Percentiles rank a stretch among this genome's conserved stretches.
Conservation (phyloP, 2,329 filamentous ascomycete species). For the Diplodia scrobiculata region DNA sequence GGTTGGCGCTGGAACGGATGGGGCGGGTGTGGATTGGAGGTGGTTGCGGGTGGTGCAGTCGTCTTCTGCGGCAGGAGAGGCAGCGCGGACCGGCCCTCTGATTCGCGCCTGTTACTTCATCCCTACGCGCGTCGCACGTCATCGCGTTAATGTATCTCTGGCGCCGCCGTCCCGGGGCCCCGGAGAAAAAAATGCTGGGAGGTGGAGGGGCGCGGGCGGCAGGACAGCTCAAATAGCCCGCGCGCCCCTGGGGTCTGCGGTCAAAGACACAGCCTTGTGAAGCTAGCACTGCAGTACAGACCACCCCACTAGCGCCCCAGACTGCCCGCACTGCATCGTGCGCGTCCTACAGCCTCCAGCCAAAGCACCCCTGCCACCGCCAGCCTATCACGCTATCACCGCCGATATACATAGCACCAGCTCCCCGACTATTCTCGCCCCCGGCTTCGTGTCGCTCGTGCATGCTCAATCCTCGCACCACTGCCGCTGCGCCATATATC, state of each 20-base stretch:
- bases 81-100: slow-evolving; percentile 22
- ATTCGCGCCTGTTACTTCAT: slow-evolving; percentile 12
- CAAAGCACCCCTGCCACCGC: slow-evolving; percentile 1
- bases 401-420: slow-evolving; percentile 20
- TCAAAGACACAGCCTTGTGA: slow-evolving; percentile 61
- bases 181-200: neutral
- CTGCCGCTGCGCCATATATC: neutral
- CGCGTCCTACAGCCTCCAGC: neutral
- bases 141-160: slow-evolving; percentile 24
- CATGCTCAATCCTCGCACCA: slow-evolving; percentile 13
- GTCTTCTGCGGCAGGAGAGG: neutral
- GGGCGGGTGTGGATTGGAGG: neutral
- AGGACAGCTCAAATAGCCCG: slow-evolving; percentile 5
- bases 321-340: slow-evolving; percentile 4
- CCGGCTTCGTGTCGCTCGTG: slow-evolving; percentile 4
- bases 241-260: neutral
- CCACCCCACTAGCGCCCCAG: slow-evolving; percentile 11
- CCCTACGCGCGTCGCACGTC: slow-evolving; percentile 22
- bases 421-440: neutral
- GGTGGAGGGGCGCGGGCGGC: neutral
- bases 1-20: neutral
- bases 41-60: neutral
- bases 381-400: slow-evolving; percentile 14
- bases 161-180: slow-evolving; percentile 3
- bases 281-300: neutral